Conservation (phyloP, 2,329 filamentous ascomycete genomes). For the Aspergillus felis region DNA sequence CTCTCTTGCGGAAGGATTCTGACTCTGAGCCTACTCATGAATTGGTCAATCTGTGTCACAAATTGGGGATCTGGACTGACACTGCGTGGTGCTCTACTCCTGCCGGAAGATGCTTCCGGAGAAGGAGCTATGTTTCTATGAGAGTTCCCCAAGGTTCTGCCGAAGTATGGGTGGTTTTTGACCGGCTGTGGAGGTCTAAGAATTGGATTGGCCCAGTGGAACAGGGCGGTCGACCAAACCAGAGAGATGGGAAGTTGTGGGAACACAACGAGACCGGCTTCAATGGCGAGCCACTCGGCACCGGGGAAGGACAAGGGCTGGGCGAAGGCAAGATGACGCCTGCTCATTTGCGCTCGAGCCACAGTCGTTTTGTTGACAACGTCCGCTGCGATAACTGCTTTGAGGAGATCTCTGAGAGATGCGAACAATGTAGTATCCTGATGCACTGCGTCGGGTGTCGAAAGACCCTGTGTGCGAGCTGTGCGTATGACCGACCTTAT, state of each 20-base stretch:
- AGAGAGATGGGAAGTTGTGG: conserved; percentile 52
- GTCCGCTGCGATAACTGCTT: conserved; percentile 53
- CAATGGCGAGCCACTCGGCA: conserved; percentile 54
- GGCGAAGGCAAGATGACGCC: conserved; percentile 54
- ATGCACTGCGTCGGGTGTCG: conserved; percentile 61
- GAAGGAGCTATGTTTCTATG: conserved; percentile 55
- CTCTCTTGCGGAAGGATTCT: conserved; percentile 53
- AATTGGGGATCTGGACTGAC: conserved; percentile 58
- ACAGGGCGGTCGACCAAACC: conserved; percentile 23
- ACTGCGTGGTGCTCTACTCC: conserved; percentile 60
- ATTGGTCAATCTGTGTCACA: conserved; percentile 56
- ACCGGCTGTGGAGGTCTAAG: conserved; percentile 56
- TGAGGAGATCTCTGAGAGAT: conserved; percentile 52
- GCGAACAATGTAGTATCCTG: conserved; percentile 58
- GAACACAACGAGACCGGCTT: conserved; percentile 53
- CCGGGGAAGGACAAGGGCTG: conserved; percentile 39
- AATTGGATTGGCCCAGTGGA: conserved; percentile 53
- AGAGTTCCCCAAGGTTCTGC: conserved; percentile 52
- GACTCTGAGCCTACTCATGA: conserved; percentile 60
- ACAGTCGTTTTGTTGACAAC: conserved; percentile 50
- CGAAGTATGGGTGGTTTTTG: conserved; percentile 61
- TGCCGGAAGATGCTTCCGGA: conserved; percentile 52
- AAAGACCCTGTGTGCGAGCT: conserved; percentile 58
- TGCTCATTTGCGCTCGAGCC: conserved; percentile 52
- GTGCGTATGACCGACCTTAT: conserved; percentile 54